Evolutionary conservation across 2,329 filamentous ascomycete species (phyloP).

Genomic region (Ophiostoma perfectum): DNA sequence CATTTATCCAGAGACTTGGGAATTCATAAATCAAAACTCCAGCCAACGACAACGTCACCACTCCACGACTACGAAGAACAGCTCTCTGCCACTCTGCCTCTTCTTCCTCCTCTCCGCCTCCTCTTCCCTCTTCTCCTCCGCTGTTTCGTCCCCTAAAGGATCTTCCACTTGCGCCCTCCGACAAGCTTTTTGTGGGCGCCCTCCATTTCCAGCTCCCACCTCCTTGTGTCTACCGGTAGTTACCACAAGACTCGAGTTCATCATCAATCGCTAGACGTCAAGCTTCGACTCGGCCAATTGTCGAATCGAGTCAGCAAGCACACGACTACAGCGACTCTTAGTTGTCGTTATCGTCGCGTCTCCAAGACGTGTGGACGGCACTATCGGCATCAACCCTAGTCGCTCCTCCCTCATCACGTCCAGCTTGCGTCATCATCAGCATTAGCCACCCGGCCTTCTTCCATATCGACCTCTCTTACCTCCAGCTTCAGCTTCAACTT

Average conservation of each 20-base stretch:
- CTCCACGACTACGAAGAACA: not conserved
- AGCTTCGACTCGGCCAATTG: not conserved
- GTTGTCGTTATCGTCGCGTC: not conserved
- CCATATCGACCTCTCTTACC: not conserved
- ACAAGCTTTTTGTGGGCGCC: constrained; percentile 12
- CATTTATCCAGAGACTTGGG: too few species aligned
- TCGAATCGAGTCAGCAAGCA: not conserved
- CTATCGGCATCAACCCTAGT: not conserved
- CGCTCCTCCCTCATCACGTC: constrained; percentile 4
- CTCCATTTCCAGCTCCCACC: constrained; percentile 1
- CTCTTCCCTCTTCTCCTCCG: not conserved
- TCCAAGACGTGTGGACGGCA: not conserved
- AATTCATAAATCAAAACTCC: too few species aligned
- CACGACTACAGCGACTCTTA: not conserved
- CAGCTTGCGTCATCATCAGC: not conserved
- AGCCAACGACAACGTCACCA: not conserved
- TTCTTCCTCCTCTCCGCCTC: not conserved
- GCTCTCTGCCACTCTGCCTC: not conserved
- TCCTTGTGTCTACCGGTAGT: not conserved
- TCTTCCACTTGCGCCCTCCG: not conserved
- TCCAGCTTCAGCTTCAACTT: not conserved
- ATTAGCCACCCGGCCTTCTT: not conserved
- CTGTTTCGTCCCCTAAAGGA: not conserved
- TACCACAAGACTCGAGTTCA: not conserved
- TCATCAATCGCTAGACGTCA: not conserved